These are phyloP conservation scores for Erucastrum elatum DNA, from an alignment of 345 rosid genomes.

Conservation along the genomic window DNA sequence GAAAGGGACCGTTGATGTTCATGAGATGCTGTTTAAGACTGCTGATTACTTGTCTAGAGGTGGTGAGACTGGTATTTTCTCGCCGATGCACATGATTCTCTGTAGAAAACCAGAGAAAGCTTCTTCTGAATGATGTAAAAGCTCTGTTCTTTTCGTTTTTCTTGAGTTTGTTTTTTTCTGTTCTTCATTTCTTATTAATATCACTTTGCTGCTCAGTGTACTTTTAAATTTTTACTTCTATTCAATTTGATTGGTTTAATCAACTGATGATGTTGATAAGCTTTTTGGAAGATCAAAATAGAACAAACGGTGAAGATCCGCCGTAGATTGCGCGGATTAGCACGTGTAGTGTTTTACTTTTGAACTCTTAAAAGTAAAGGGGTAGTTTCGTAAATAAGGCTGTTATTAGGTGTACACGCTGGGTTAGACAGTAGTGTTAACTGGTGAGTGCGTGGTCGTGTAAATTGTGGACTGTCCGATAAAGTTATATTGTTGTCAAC, in stretches of 20 bases:
- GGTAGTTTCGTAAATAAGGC: neutral
- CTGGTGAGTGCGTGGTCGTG: constrained; percentile 12
- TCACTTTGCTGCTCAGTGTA: constrained; percentile 15
- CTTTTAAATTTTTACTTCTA: neutral
- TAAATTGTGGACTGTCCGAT: constrained; percentile 18
- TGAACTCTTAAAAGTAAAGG: neutral
- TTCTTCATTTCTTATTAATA: neutral
- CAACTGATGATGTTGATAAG: neutral
- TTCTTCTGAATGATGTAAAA: constrained; percentile 15
- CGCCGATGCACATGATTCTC: constrained; percentile 96
- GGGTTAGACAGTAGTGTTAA: constrained; percentile 1
- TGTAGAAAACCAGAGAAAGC: constrained; percentile 70
- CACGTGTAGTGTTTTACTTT: constrained; percentile 3
- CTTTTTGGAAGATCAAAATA: neutral
- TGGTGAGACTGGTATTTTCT: constrained; percentile 84
- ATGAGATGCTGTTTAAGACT: constrained; percentile 84
- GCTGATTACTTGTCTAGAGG: constrained; percentile 81
- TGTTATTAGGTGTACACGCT: constrained; percentile 7
- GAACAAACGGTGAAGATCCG: constrained; percentile 3
- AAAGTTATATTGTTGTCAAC: neutral
- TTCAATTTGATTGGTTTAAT: constrained; percentile 33
- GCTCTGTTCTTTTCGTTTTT: neutral
- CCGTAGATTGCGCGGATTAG: neutral
- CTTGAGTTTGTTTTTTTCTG: neutral
- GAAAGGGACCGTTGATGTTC: constrained; percentile 92